These are phyloP conservation scores for Termitomyces sp. DNA, from an alignment of 768 basidiomycete genomes.

Conservation along the genomic window DNA sequence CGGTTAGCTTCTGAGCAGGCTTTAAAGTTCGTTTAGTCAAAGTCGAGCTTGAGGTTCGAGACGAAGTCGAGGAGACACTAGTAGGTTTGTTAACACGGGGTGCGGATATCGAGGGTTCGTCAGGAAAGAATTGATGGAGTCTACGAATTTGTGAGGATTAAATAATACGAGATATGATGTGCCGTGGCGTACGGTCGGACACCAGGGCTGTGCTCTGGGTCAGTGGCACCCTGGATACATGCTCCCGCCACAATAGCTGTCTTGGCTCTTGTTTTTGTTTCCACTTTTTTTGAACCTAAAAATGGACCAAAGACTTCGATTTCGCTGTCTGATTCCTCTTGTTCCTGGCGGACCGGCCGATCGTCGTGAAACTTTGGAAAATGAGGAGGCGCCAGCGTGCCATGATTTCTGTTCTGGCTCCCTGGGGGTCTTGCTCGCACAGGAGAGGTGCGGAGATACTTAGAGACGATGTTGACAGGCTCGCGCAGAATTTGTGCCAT, in stretches of 20 bases:
- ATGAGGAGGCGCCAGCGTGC: constrained; percentile 1
- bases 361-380: constrained; percentile 5
- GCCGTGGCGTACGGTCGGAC: neutral
- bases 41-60: neutral
- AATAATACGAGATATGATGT: neutral
- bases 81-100: neutral
- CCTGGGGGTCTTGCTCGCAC: neutral
- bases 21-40: neutral
- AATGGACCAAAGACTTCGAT: constrained; percentile 9
- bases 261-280: neutral
- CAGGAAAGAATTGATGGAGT: constrained; percentile 1
- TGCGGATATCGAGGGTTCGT: neutral
- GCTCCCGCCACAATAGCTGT: neutral
- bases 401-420: constrained; percentile 5
- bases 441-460: constrained; percentile 8
- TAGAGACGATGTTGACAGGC: constrained; percentile 7
- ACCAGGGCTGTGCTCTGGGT: neutral
- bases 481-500: constrained; percentile 8
- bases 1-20: neutral
- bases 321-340: constrained; percentile 5
- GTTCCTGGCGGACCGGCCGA: neutral
- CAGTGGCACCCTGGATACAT: neutral
- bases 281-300: neutral
- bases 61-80: neutral
- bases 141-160: neutral